phyloP scores from a whole-genome alignment of 1,284 basidiomycete genomes.

The Cystobasidium pallidum region DNA sequence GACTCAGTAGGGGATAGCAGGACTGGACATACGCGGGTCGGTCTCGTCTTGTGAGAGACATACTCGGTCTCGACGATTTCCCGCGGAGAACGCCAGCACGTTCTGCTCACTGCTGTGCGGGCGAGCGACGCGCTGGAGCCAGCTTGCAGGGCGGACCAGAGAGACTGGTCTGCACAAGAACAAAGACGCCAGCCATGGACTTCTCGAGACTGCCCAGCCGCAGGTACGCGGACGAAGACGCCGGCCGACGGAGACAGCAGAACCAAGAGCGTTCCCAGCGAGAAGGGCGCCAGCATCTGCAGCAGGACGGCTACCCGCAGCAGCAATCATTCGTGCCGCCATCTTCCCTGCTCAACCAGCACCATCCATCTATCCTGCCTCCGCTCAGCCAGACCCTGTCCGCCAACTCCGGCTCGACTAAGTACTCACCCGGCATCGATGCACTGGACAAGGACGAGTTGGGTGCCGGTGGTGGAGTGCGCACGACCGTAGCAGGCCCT shows the following conservation, averaged over 20 bases:
- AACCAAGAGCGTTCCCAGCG: constrained; percentile 4
- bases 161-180: background rate
- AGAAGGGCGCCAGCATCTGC: constrained; percentile 8
- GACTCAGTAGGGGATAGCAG: too few relatives aligned
- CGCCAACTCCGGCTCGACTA: constrained; percentile 21
- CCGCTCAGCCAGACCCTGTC: constrained; percentile 10
- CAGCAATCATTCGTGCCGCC: constrained; percentile 17
- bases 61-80: too few relatives aligned
- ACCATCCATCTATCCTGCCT: constrained; percentile 7
- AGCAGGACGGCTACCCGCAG: background rate
- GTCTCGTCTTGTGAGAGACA: too few relatives aligned
- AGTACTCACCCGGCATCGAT: constrained; percentile 33
- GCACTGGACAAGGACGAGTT: constrained; percentile 3
- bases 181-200: constrained; percentile 12
- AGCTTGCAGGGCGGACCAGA: background rate
- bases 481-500: background rate
- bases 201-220: constrained; percentile 29
- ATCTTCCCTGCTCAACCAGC: constrained; percentile 6
- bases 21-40: too few relatives aligned
- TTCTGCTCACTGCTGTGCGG: too few relatives aligned
- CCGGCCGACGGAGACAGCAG: constrained; percentile 3
- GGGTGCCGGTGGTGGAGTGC: background rate
- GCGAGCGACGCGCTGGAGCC: background rate
- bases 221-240: constrained; percentile 28
- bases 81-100: too few relatives aligned